A percentile compares a stretch with the other conserved stretches of the same genome.
phyloP scores from a whole-genome alignment of 1,284 basidiomycete species.

The Ceratobasidium sp. region DNA sequence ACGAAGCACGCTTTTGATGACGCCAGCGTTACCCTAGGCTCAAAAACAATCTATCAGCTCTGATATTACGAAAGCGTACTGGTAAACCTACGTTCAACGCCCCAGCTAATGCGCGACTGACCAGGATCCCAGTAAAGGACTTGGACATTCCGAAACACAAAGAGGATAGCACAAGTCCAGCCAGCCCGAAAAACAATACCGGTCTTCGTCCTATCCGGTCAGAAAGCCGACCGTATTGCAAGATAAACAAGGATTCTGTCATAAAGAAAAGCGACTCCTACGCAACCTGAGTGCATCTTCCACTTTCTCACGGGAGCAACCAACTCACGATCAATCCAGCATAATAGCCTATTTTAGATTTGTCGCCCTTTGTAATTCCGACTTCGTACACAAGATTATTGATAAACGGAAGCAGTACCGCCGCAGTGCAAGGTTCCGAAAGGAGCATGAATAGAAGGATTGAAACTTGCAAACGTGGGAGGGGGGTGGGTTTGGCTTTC shows the following conservation, averaged over 20 bases:
- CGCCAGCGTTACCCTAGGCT: conserved; percentile 49
- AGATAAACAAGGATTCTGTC: conserved; percentile 75
- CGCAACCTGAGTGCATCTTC: neutral
- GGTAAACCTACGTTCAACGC: conserved; percentile 61
- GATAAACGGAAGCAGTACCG: conserved; percentile 80
- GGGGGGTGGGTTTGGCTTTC: conserved; percentile 60
- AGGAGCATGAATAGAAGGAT: conserved; percentile 61
- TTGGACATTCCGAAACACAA: conserved; percentile 78
- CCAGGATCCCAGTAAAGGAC: conserved; percentile 61
- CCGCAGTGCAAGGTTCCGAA: conserved; percentile 71
- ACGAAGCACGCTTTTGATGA: conserved; percentile 50
- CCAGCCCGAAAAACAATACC: conserved; percentile 74
- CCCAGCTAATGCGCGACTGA: conserved; percentile 62
- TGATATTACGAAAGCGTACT: too few species aligned
- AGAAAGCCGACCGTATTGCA: conserved; percentile 81
- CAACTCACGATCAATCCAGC: conserved; percentile 70
- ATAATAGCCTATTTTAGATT: conserved; percentile 74
- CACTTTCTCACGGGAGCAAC: conserved; percentile 52
- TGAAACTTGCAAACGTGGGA: conserved; percentile 70
- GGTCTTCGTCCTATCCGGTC: conserved; percentile 80
- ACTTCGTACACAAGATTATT: conserved; percentile 73
- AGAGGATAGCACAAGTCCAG: conserved; percentile 76
- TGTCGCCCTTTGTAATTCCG: conserved; percentile 73
- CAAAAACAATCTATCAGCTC: neutral
- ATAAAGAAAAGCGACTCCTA: conserved; percentile 81